Evolutionary conservation across 2,329 filamentous ascomycete species (phyloP).

Genomic region (Zymoseptoria tritici): DNA sequence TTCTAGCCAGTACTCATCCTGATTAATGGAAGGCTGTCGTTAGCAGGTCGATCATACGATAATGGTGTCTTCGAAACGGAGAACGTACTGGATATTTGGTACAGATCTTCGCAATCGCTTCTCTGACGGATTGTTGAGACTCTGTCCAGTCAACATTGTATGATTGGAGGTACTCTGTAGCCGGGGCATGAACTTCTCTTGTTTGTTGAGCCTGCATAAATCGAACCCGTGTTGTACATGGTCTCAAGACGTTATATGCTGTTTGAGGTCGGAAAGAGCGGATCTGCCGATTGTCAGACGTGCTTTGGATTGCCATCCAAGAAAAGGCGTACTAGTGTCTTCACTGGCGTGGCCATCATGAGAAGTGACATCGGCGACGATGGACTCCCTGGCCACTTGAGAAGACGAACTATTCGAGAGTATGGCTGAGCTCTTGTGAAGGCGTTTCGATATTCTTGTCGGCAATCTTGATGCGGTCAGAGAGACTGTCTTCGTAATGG

Average conservation of each 20-base stretch:
- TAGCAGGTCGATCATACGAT: background rate
- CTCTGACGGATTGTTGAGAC: slow-evolving; percentile 36
- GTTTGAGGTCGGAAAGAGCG: background rate
- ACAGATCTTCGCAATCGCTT: slow-evolving; percentile 39
- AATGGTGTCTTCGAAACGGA: background rate
- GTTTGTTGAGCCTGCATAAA: background rate
- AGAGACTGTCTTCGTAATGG: background rate
- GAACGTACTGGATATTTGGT: slow-evolving; percentile 26
- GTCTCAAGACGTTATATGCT: background rate
- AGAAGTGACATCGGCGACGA: background rate
- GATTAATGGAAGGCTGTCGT: slow-evolving; percentile 1
- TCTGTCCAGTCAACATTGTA: slow-evolving; percentile 33
- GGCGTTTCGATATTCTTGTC: background rate
- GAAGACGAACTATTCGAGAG: background rate
- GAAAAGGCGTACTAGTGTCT: background rate
- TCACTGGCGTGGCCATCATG: background rate
- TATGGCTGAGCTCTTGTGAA: background rate
- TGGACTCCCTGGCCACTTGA: background rate
- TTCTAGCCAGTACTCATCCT: slow-evolving; percentile 37
- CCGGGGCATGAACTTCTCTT: slow-evolving; percentile 11
- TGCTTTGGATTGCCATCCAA: background rate
- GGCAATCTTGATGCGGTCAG: background rate
- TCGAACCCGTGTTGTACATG: background rate
- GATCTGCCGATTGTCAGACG: background rate
- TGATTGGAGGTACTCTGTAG: slow-evolving; percentile 25